These are phyloP conservation scores for Borealophlyctis nickersoniae DNA, from an alignment of 192 early-diverging fungal genomes.

Conservation along the genomic window DNA sequence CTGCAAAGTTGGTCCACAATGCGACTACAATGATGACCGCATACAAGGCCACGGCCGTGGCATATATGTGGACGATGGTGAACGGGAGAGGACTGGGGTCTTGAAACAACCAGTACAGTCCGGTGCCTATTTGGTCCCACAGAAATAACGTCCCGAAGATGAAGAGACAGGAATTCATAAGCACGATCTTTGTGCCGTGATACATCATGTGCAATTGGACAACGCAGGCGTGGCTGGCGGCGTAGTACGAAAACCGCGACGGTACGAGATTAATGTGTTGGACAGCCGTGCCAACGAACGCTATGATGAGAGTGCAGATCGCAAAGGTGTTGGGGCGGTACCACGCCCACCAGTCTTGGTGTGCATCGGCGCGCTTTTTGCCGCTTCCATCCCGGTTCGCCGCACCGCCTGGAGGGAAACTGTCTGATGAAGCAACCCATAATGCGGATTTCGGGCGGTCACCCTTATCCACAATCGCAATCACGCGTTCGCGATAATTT, in stretches of 20 bases:
- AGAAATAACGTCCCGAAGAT: slow-evolving; percentile 10
- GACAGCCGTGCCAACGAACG: too few species aligned
- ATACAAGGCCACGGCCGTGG: not conserved
- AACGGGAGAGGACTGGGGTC: too few species aligned
- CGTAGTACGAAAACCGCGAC: too few species aligned
- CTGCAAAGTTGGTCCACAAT: slow-evolving; percentile 14
- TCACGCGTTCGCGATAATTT: slow-evolving; percentile 7
- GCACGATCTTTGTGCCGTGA: slow-evolving; percentile 13
- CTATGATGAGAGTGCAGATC: slow-evolving; percentile 1
- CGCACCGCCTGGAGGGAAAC: not conserved
- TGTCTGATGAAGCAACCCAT: slow-evolving; percentile 18
- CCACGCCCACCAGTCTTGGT: slow-evolving; percentile 14
- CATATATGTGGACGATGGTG: not conserved
- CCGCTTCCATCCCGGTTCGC: not conserved
- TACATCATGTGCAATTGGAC: slow-evolving; percentile 6
- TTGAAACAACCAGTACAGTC: too few species aligned
- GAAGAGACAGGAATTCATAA: slow-evolving; percentile 6
- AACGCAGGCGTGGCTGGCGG: too few species aligned
- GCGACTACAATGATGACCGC: slow-evolving; percentile 1
- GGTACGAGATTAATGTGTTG: too few species aligned
- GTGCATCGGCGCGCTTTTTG: not conserved
- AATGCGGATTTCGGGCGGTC: slow-evolving; percentile 14
- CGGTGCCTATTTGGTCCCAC: slow-evolving; percentile 1
- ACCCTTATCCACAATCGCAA: slow-evolving; percentile 17
- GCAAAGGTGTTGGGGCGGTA: slow-evolving; percentile 23